Evolutionary conservation across 2,329 filamentous ascomycete species (phyloP).

Genomic region (Fusarium nygamai): DNA sequence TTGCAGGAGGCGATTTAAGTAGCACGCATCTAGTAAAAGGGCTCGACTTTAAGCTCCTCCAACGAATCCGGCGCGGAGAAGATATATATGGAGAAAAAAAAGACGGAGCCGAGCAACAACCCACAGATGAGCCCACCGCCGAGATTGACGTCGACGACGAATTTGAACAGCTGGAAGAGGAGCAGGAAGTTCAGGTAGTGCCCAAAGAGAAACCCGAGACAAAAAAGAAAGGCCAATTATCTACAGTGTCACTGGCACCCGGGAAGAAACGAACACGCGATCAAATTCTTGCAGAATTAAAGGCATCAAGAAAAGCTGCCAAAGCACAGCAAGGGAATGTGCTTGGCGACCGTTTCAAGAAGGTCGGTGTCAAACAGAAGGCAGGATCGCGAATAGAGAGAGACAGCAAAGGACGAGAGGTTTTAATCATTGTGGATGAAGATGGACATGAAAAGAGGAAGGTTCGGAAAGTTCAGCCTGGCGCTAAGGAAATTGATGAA

Average conservation of each 20-base stretch:
- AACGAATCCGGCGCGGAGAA: conserved; percentile 75
- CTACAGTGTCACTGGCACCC: conserved; percentile 60
- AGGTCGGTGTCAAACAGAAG: conserved; percentile 66
- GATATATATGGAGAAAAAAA: conserved; percentile 63
- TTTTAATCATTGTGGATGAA: conserved; percentile 73
- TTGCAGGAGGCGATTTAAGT: conserved; percentile 81
- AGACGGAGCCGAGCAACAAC: conserved; percentile 42
- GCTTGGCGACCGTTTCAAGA: conserved; percentile 70
- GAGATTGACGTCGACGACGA: conserved; percentile 69
- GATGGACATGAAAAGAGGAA: conserved; percentile 74
- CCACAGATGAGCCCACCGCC: conserved; percentile 41
- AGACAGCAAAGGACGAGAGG: conserved; percentile 69
- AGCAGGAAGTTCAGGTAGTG: conserved; percentile 63
- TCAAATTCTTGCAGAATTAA: conserved; percentile 74
- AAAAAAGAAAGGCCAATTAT: conserved; percentile 70
- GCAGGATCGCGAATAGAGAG: conserved; percentile 68
- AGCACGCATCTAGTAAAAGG: conserved; percentile 93
- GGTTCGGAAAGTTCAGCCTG: conserved; percentile 63
- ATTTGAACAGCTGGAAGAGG: conserved; percentile 66
- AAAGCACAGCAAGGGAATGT: conserved; percentile 62
- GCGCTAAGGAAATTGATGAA: conserved; percentile 50
- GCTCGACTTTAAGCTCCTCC: conserved; percentile 83
- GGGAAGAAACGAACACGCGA: conserved; percentile 72
- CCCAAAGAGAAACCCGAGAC: conserved; percentile 57
- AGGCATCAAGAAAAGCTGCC: conserved; percentile 69